These are phyloP conservation scores for Serendipita sp. DNA, from an alignment of 768 basidiomycete species.

Conservation along the genomic window DNA sequence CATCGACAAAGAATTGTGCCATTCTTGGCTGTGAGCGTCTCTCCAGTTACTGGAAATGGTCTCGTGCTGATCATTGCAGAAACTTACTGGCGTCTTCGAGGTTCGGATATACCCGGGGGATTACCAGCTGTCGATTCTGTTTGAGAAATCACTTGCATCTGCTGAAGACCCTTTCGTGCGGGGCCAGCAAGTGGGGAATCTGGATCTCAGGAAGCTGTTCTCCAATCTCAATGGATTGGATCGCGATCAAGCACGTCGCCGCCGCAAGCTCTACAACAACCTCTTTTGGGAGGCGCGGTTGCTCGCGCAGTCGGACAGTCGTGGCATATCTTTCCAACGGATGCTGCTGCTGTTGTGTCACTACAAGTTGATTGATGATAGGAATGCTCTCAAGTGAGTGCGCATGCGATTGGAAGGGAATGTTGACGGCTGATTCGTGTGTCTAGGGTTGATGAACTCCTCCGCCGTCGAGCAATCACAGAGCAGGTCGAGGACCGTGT, in stretches of 20 bases:
- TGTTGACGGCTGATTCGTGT: not conserved
- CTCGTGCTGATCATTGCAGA: constrained; percentile 27
- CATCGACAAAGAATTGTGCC: constrained; percentile 51
- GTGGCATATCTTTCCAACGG: constrained; percentile 79
- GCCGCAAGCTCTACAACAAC: constrained; percentile 54
- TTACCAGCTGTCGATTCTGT: constrained; percentile 43
- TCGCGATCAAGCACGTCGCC: constrained; percentile 40
- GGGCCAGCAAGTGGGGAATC: constrained; percentile 25
- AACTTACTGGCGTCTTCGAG: constrained; percentile 75
- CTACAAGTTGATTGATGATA: constrained; percentile 81
- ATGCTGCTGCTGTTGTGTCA: constrained; percentile 83
- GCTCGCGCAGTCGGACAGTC: constrained; percentile 50
- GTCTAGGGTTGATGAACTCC: constrained; percentile 63
- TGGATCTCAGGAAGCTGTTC: constrained; percentile 53
- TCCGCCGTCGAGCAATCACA: constrained; percentile 58
- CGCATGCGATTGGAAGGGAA: not conserved
- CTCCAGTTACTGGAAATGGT: not conserved
- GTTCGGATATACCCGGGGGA: constrained; percentile 69
- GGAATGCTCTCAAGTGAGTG: constrained; percentile 72
- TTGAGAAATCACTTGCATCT: constrained; percentile 31
- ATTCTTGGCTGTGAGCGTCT: constrained; percentile 67
- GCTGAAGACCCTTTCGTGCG: constrained; percentile 21
- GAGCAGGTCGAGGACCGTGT: constrained; percentile 71
- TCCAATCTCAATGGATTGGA: constrained; percentile 49
- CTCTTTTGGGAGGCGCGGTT: constrained; percentile 74